phyloP scores from a whole-genome alignment of 1,284 basidiomycete species.

The Papiliotrema flavescens region DNA sequence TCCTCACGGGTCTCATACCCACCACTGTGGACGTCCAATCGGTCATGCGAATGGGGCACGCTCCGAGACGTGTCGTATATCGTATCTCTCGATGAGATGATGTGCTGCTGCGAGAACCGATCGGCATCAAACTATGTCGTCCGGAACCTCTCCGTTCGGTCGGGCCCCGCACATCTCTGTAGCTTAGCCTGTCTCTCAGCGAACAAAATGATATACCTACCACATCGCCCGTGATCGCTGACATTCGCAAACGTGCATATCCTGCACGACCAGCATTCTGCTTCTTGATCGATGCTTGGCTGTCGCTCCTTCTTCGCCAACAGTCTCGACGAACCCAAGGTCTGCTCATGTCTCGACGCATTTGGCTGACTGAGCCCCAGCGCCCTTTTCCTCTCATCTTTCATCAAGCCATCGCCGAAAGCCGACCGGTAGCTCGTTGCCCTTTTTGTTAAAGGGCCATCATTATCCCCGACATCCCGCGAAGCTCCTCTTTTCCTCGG shows the following conservation, averaged over 20 bases:
- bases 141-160: slow-evolving; percentile 25
- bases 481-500: not conserved
- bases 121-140: slow-evolving; percentile 3
- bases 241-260: slow-evolving; percentile 36
- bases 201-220: slow-evolving; percentile 20
- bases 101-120: no score
- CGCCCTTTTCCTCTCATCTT: slow-evolving; percentile 20
- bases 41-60: no score
- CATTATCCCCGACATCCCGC: not conserved
- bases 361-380: slow-evolving; percentile 14
- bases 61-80: no score
- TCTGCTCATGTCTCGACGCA: no score
- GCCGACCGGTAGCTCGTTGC: not conserved
- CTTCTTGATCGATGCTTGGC: slow-evolving; percentile 12
- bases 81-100: no score
- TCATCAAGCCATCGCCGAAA: slow-evolving; percentile 11
- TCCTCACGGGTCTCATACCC: no score
- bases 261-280: slow-evolving; percentile 24
- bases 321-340: not conserved
- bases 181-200: not conserved
- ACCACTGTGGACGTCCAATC: no score
- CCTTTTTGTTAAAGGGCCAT: not conserved
- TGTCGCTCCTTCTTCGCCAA: not conserved
- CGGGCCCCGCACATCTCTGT: slow-evolving; percentile 35
- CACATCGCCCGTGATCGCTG: slow-evolving; percentile 30